These are phyloP conservation scores for Metschnikowia cubensis DNA, from an alignment of 805 yeast species.

Conservation along the genomic window DNA sequence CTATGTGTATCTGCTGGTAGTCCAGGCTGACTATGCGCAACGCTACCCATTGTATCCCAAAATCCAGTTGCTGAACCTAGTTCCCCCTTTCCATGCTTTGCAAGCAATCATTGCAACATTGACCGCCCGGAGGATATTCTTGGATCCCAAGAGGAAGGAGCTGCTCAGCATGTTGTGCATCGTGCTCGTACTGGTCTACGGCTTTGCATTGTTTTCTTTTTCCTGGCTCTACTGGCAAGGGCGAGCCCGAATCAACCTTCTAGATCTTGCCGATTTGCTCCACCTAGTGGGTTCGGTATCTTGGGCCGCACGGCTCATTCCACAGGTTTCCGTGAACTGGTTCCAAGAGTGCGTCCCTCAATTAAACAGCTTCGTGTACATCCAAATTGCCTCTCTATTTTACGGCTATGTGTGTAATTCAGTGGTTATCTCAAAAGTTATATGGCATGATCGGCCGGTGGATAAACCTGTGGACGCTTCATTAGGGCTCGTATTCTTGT, in stretches of 20 bases:
- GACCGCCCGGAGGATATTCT: constrained; percentile 2
- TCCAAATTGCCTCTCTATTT: not conserved
- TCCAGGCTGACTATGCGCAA: constrained; percentile 7
- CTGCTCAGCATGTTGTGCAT: constrained; percentile 13
- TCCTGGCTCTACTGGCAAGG: constrained; percentile 3
- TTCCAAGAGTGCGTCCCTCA: constrained; percentile 10
- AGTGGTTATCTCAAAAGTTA: not conserved
- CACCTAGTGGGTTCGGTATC: constrained; percentile 11
- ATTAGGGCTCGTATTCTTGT: constrained; percentile 2
- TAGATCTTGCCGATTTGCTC: constrained; percentile 15
- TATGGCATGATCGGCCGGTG: constrained; percentile 10
- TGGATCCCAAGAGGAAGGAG: constrained; percentile 6
- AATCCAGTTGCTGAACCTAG: not conserved
- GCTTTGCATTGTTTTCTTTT: not conserved
- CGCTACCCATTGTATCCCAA: constrained; percentile 13
- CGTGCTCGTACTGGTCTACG: constrained; percentile 3
- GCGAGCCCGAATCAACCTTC: constrained; percentile 11
- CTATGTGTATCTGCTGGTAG: constrained; percentile 9
- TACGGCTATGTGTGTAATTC: not conserved
- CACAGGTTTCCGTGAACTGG: constrained; percentile 16
- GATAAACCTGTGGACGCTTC: constrained; percentile 8
- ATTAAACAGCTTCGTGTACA: constrained; percentile 1
- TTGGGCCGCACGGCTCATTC: constrained; percentile 12
- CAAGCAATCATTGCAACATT: not conserved
- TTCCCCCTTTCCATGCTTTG: not conserved